Conservation (phyloP, 1,284 basidiomycete genomes). For the Heterobasidion parviporum region DNA sequence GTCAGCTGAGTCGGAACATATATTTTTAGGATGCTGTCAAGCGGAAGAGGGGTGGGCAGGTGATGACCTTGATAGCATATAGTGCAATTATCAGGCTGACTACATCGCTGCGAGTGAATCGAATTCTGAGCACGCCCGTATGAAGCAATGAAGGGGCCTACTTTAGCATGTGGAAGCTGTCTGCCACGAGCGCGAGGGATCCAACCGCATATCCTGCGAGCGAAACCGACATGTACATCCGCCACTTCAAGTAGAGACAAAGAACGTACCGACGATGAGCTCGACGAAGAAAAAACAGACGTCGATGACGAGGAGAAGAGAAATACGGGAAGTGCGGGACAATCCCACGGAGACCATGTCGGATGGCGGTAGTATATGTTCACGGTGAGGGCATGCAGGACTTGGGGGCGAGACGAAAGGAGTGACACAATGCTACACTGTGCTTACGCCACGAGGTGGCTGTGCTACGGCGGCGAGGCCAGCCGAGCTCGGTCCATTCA, state of each 20-base stretch:
- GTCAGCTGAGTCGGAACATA: slow-evolving; percentile 37
- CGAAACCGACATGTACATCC: slow-evolving; percentile 3
- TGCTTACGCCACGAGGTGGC: no score
- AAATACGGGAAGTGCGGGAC: slow-evolving; percentile 74
- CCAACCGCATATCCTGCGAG: slow-evolving; percentile 83
- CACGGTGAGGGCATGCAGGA: neutral
- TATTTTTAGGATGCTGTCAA: slow-evolving; percentile 2
- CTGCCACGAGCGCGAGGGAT: slow-evolving; percentile 91
- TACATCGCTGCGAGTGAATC: slow-evolving; percentile 62
- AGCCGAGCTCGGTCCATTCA: no score
- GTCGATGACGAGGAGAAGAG: slow-evolving; percentile 79
- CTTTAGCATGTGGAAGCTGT: slow-evolving; percentile 99
- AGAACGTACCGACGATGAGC: slow-evolving; percentile 63
- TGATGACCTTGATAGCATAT: slow-evolving; percentile 85
- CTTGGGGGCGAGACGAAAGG: neutral
- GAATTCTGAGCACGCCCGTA: neutral
- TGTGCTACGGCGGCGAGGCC: no score
- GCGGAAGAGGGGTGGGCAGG: slow-evolving; percentile 3
- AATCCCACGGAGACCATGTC: slow-evolving; percentile 22
- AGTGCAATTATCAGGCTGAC: slow-evolving; percentile 92
- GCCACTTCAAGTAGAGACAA: neutral
- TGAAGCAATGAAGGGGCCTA: slow-evolving; percentile 25
- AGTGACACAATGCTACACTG: slow-evolving; percentile 2
- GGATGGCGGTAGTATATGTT: neutral
- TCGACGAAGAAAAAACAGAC: slow-evolving; percentile 90